Evolutionary conservation across 495 filamentous ascomycete species (phyloP).

Genomic region (Annulohypoxylon maeteangense): DNA sequence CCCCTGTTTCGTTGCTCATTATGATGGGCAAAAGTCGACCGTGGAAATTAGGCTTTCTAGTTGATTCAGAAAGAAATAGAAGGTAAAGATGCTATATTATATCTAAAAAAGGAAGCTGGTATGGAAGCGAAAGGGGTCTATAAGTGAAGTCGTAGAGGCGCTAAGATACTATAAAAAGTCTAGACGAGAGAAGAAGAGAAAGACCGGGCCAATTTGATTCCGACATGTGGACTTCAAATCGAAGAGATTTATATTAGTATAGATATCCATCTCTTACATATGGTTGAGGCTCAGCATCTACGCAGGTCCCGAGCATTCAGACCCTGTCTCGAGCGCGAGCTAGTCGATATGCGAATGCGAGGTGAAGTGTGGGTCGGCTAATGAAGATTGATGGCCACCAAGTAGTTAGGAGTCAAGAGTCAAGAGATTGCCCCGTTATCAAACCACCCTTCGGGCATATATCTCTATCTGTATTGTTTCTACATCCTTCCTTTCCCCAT

Average conservation of each 20-base stretch:
- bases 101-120: background rate
- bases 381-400: background rate
- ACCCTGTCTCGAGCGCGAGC: background rate
- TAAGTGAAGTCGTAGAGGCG: background rate
- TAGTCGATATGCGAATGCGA: slow-evolving; percentile 6
- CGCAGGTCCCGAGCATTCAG: background rate
- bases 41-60: background rate
- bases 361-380: slow-evolving; percentile 8
- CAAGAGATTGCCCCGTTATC: slow-evolving; percentile 16
- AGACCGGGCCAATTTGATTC: background rate
- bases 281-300: slow-evolving; percentile 6
- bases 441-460: background rate
- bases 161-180: background rate
- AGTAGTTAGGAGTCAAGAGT: no score
- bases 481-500: background rate
- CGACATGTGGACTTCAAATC: background rate
- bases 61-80: background rate
- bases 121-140: background rate
- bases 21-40: background rate
- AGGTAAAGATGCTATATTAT: background rate
- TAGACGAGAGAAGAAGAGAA: background rate
- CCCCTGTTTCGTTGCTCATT: slow-evolving; percentile 26
- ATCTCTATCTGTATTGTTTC: background rate
- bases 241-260: slow-evolving; percentile 5
- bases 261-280: background rate